Evolutionary conservation across 164 flowering plant species (phyloP).

Genomic region (Protea cynaroides): DNA sequence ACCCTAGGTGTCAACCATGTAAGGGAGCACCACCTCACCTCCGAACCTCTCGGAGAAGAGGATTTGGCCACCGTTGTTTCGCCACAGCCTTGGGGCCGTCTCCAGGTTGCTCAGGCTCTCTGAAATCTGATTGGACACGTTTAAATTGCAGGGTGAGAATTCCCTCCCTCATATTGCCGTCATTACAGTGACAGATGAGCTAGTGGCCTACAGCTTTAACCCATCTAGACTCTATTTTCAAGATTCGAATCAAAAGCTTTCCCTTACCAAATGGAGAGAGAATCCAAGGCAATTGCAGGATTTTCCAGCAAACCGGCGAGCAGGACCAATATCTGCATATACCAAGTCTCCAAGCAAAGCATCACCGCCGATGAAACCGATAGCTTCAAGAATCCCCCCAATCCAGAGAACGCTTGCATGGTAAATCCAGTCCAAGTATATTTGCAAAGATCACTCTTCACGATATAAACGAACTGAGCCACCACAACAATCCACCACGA

Average conservation of each 20-base stretch:
- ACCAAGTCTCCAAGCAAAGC: constrained; percentile 74
- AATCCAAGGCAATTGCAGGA: constrained; percentile 52
- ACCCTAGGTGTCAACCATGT: too few relatives aligned
- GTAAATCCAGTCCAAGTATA: constrained; percentile 44
- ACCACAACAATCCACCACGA: constrained; percentile 56
- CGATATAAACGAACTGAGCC: constrained; percentile 41
- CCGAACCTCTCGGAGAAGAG: too few relatives aligned
- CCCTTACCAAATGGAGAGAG: constrained; percentile 53
- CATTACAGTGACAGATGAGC: too few relatives aligned
- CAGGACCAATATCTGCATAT: constrained; percentile 49
- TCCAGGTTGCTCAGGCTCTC: too few relatives aligned
- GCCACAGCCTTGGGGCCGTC: too few relatives aligned
- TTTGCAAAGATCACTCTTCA: constrained; percentile 31
- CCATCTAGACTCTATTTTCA: too few relatives aligned
- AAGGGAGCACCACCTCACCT: too few relatives aligned
- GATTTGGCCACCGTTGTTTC: too few relatives aligned
- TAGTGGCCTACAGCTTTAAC: too few relatives aligned
- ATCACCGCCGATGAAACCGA: constrained; percentile 63
- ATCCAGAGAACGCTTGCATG: constrained; percentile 36
- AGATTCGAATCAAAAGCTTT: background rate
- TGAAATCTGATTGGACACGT: too few relatives aligned
- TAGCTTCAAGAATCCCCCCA: constrained; percentile 46
- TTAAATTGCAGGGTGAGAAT: too few relatives aligned
- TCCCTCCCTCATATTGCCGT: too few relatives aligned
- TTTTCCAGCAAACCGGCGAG: constrained; percentile 54